A percentile compares a stretch with the other conserved stretches of the same genome.
phyloP scores from a whole-genome alignment of 495 filamentous ascomycete genomes.

The Penicillium tannophilum region DNA sequence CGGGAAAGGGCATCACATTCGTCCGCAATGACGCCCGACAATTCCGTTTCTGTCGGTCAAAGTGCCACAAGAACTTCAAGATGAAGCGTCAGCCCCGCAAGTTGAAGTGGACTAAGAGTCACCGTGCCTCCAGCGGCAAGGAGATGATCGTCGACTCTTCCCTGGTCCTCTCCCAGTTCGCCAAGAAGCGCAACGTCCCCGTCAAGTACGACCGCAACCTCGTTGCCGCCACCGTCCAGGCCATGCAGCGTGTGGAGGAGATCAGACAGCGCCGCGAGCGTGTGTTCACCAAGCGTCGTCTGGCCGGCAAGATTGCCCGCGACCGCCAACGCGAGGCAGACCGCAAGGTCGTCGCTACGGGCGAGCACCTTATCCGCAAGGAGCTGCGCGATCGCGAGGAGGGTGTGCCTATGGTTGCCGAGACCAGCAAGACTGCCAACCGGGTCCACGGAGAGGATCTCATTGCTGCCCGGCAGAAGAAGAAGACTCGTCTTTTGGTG shows the following conservation, averaged over 20 bases:
- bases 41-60: slow-evolving; percentile 71
- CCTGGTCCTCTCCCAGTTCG: slow-evolving; percentile 87
- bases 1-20: slow-evolving; percentile 86
- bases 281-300: slow-evolving; percentile 87
- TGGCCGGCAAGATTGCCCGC: slow-evolving; percentile 84
- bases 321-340: slow-evolving; percentile 68
- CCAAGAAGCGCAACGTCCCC: slow-evolving; percentile 89
- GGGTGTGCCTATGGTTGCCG: slow-evolving; percentile 42
- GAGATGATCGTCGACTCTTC: slow-evolving; percentile 96
- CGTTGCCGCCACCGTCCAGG: slow-evolving; percentile 80
- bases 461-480: slow-evolving; percentile 48
- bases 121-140: slow-evolving; percentile 75
- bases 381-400: slow-evolving; percentile 50
- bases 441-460: slow-evolving; percentile 56
- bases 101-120: slow-evolving; percentile 82
- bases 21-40: slow-evolving; percentile 77
- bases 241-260: slow-evolving; percentile 89
- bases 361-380: slow-evolving; percentile 74
- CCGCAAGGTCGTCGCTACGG: slow-evolving; percentile 84
- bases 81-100: slow-evolving; percentile 91
- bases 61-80: slow-evolving; percentile 98
- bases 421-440: slow-evolving; percentile 39
- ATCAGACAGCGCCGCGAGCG: slow-evolving; percentile 82
- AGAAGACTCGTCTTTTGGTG: slow-evolving; percentile 63
- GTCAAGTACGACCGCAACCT: slow-evolving; percentile 93